A percentile compares a stretch with the other conserved stretches of the same genome.
phyloP scores from a whole-genome alignment of 768 basidiomycete species.

The Mycena metata region DNA sequence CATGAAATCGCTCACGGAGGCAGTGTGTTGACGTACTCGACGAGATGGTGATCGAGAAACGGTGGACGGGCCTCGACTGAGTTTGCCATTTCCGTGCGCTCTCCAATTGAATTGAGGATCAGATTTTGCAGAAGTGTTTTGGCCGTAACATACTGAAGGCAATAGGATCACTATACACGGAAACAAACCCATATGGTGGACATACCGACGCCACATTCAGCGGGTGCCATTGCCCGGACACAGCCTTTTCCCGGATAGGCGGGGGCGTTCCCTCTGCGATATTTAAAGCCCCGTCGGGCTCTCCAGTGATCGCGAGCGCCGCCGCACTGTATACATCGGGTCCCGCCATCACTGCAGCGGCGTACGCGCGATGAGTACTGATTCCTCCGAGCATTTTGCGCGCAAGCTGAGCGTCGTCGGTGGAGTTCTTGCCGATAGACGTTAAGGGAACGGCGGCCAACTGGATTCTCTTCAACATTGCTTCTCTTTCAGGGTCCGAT shows the following conservation, averaged over 20 bases:
- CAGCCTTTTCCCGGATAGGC: conserved; percentile 19
- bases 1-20: conserved; percentile 24
- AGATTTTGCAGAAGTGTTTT: conserved; percentile 16
- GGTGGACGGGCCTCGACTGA: conserved; percentile 28
- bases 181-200: neutral
- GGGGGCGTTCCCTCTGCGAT: conserved; percentile 17
- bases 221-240: conserved; percentile 23
- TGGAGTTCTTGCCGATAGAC: conserved; percentile 3
- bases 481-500: conserved; percentile 14
- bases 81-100: conserved; percentile 34
- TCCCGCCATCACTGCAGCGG: conserved; percentile 1
- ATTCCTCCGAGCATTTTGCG: conserved; percentile 22
- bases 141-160: conserved; percentile 5
- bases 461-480: conserved; percentile 7
- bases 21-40: conserved; percentile 19
- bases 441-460: conserved; percentile 1
- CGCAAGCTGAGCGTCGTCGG: conserved; percentile 14
- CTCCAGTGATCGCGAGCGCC: conserved; percentile 9
- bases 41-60: conserved; percentile 28
- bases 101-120: conserved; percentile 24
- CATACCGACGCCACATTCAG: conserved; percentile 25
- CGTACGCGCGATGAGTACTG: conserved; percentile 18
- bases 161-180: neutral
- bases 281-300: conserved; percentile 10
- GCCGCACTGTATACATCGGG: conserved; percentile 8